phyloP scores from a whole-genome alignment of 768 basidiomycete species.

The Mycena haematopus region DNA sequence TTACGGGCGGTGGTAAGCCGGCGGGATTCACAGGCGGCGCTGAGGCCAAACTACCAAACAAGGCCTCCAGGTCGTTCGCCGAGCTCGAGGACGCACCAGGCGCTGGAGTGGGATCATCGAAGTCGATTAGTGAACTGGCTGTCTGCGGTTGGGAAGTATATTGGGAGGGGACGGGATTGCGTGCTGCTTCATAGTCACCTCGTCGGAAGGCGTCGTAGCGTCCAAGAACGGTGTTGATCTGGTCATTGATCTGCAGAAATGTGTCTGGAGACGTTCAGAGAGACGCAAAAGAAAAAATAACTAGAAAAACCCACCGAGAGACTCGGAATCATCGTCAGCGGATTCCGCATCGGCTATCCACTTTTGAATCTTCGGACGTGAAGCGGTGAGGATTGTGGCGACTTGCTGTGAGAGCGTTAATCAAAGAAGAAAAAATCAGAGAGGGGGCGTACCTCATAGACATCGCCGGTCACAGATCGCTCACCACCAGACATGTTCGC shows the following conservation, averaged over 20 bases:
- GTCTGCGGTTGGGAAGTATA: constrained; percentile 41
- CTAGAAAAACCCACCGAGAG: constrained; percentile 67
- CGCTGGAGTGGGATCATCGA: constrained; percentile 59
- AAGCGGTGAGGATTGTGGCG: constrained; percentile 76
- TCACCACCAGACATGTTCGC: constrained; percentile 76
- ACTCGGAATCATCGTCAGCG: constrained; percentile 89
- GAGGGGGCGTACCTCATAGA: constrained; percentile 70
- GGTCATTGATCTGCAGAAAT: constrained; percentile 95
- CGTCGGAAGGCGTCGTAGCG: constrained; percentile 94
- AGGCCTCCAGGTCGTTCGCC: constrained; percentile 63
- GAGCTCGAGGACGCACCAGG: constrained; percentile 29
- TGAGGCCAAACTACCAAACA: constrained; percentile 54
- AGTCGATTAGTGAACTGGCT: constrained; percentile 72
- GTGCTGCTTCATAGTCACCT: constrained; percentile 79
- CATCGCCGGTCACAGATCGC: constrained; percentile 86
- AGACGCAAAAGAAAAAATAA: background rate
- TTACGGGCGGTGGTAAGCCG: constrained; percentile 31
- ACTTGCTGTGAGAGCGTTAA: constrained; percentile 71
- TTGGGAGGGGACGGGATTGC: constrained; percentile 73
- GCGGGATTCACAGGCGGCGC: constrained; percentile 33
- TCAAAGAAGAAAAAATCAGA: background rate
- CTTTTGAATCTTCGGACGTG: constrained; percentile 94
- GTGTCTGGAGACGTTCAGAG: constrained; percentile 57
- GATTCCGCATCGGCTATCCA: constrained; percentile 96
- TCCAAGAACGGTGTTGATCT: constrained; percentile 90